Evolutionary conservation across 768 basidiomycete species (phyloP).

Genomic region (Xerocomus spinulosus): DNA sequence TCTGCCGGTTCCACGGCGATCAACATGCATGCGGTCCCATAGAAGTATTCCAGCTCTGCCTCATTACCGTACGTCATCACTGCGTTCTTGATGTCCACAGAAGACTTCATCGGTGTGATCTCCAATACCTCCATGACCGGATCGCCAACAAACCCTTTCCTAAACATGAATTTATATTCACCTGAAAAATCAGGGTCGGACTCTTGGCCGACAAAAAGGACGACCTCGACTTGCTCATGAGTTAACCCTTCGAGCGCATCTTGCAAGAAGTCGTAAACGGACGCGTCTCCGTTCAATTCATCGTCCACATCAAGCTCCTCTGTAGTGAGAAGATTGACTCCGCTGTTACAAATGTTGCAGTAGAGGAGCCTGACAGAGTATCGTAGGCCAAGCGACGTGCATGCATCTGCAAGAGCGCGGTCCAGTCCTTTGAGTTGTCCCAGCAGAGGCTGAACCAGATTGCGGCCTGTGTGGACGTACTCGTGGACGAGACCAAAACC

Average conservation of each 20-base stretch:
- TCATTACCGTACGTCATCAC: constrained; percentile 6
- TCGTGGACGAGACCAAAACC: constrained; percentile 12
- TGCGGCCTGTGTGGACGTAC: not conserved
- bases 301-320: not conserved
- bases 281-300: not conserved
- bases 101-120: constrained; percentile 10
- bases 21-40: constrained; percentile 16
- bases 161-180: not conserved
- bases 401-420: constrained; percentile 3
- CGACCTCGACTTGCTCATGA: constrained; percentile 3
- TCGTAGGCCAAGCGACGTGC: constrained; percentile 4
- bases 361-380: constrained; percentile 5
- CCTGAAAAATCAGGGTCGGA: not conserved
- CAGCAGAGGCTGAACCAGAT: not conserved
- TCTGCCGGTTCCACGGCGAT: constrained; percentile 2
- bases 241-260: not conserved
- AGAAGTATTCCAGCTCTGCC: constrained; percentile 2
- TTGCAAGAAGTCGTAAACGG: fast-evolving
- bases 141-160: not conserved
- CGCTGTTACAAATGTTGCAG: fast-evolving
- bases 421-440: constrained; percentile 15
- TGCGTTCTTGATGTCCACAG: not conserved
- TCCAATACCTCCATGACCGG: constrained; percentile 9
- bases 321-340: not conserved
- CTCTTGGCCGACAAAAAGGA: not conserved